phyloP scores from a whole-genome alignment of 345 rosid genomes.

The Arabis hirsuta region DNA sequence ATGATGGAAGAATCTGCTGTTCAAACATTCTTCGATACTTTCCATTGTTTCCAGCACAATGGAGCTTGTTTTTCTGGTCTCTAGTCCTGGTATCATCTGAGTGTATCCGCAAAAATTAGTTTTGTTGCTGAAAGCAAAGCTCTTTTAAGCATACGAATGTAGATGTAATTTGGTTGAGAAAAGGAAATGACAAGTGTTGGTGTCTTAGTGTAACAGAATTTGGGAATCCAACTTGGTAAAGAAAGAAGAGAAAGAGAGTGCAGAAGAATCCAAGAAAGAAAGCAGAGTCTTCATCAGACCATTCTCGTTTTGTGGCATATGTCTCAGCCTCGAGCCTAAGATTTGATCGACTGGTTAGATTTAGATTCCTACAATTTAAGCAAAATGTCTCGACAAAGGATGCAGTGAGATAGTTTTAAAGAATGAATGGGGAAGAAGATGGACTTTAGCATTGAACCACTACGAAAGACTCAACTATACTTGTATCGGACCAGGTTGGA shows the following conservation, averaged over 20 bases:
- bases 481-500: constrained; percentile 26
- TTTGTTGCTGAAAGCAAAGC: too few species aligned
- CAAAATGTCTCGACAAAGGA: not conserved
- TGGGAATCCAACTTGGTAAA: not conserved
- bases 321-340: constrained; percentile 25
- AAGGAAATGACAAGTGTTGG: too few species aligned
- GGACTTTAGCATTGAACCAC: constrained; percentile 21
- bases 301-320: constrained; percentile 22
- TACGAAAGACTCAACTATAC: not conserved
- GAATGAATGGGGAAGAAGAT: constrained; percentile 22
- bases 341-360: constrained; percentile 31
- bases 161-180: too few species aligned
- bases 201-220: too few species aligned
- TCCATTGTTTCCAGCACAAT: too few species aligned
- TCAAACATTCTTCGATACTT: too few species aligned
- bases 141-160: too few species aligned
- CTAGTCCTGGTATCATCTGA: too few species aligned
- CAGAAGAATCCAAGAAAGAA: constrained; percentile 19
- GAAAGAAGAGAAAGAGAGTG: constrained; percentile 21
- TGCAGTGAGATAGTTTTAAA: constrained; percentile 20
- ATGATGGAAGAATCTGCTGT: too few species aligned
- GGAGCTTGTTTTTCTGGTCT: too few species aligned
- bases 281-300: not conserved
- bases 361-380: not conserved
- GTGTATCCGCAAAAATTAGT: too few species aligned